Percentiles rank a stretch among this genome's conserved stretches.
These are phyloP conservation scores for Neltuma alba DNA, from an alignment of 306 rosid species.

Conservation along the genomic window DNA sequence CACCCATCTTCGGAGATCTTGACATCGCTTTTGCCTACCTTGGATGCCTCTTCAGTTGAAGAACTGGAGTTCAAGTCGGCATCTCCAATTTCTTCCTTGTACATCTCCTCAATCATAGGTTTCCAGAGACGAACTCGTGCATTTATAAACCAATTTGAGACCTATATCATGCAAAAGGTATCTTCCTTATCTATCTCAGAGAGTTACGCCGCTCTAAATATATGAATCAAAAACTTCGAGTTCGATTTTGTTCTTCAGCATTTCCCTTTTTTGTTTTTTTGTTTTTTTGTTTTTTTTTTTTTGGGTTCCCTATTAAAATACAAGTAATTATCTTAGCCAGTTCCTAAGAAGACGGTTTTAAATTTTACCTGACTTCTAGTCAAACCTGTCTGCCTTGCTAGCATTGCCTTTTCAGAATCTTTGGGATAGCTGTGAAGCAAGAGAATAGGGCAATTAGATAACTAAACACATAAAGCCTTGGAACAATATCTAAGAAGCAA, in stretches of 20 bases:
- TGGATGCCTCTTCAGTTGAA: constrained; percentile 65
- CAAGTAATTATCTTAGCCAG: not conserved
- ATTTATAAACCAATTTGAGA: constrained; percentile 90
- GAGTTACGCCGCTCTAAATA: no score
- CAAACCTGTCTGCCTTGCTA: constrained; percentile 86
- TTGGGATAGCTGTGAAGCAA: constrained; percentile 68
- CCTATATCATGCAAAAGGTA: constrained; percentile 51
- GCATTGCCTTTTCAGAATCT: constrained; percentile 88
- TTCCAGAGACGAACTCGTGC: constrained; percentile 92
- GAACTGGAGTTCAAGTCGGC: constrained; percentile 68
- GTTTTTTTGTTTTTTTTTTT: not conserved
- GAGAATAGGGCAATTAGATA: constrained; percentile 13
- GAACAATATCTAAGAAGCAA: not conserved
- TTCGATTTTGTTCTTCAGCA: not conserved
- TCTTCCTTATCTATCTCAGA: no score
- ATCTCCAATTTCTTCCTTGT: constrained; percentile 76
- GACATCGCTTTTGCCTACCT: constrained; percentile 52
- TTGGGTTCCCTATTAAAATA: not conserved
- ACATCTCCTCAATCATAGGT: constrained; percentile 91
- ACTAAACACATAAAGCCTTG: not conserved
- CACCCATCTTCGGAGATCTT: constrained; percentile 49
- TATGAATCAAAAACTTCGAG: not conserved
- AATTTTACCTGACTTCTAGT: constrained; percentile 80
- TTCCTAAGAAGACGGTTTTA: not conserved
- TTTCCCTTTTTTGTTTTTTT: no score